Evolutionary conservation across 306 rosid species (phyloP).

Genomic region (Corylus heterophylla): DNA sequence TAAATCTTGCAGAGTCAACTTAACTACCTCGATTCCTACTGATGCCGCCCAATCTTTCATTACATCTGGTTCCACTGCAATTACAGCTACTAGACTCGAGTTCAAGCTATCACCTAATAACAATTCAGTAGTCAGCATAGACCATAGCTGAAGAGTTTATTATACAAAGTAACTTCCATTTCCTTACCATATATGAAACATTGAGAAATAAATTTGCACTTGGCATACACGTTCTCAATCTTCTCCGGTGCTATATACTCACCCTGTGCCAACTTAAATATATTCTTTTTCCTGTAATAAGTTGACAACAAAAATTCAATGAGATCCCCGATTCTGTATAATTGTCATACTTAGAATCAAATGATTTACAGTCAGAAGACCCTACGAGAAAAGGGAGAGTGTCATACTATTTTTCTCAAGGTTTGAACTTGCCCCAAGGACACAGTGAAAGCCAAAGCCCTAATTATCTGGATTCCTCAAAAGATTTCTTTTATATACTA

Average conservation of each 20-base stretch:
- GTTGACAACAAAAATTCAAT: conserved; percentile 20
- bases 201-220: conserved; percentile 84
- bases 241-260: conserved; percentile 99
- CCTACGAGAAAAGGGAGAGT: background rate
- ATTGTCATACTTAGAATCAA: background rate
- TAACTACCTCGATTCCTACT: conserved; percentile 62
- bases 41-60: conserved; percentile 83
- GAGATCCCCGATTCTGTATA: background rate
- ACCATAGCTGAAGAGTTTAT: conserved; percentile 1
- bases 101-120: conserved; percentile 90
- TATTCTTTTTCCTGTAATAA: conserved; percentile 85
- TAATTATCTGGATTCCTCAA: background rate
- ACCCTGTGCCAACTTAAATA: conserved; percentile 98
- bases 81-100: conserved; percentile 78
- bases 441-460: background rate
- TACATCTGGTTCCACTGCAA: conserved; percentile 73
- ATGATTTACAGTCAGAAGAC: background rate
- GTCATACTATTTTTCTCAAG: background rate
- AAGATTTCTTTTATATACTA: background rate
- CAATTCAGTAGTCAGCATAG: conserved; percentile 32
- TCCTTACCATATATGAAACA: conserved; percentile 89
- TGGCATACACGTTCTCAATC: conserved; percentile 87
- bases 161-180: conserved; percentile 15
- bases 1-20: background rate
- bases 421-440: background rate